Conservation (phyloP, 148 eudicot species). For the Rhododendron mucronatum region DNA sequence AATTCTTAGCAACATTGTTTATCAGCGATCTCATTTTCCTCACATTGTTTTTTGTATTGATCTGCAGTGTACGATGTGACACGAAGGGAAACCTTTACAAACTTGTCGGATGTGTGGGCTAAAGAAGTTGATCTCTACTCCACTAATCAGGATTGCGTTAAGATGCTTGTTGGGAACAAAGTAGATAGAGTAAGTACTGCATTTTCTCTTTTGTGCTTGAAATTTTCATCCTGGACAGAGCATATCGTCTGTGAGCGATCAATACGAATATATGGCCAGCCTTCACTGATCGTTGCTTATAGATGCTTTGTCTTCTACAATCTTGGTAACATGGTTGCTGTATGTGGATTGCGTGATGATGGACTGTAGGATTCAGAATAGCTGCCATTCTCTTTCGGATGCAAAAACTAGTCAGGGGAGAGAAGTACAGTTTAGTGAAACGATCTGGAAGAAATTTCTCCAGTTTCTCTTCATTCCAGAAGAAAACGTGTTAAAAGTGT, state of each 20-base stretch:
- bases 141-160: slow-evolving; percentile 79
- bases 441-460: neutral
- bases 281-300: neutral
- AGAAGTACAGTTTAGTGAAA: neutral
- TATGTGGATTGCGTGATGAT: neutral
- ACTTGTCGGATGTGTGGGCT: slow-evolving; percentile 92
- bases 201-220: slow-evolving; percentile 12
- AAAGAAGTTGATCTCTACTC: slow-evolving; percentile 87
- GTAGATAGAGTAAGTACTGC: slow-evolving; percentile 71
- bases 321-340: neutral
- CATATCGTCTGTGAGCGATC: neutral
- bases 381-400: neutral
- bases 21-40: neutral
- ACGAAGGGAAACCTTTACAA: slow-evolving; percentile 83
- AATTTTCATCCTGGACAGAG: neutral
- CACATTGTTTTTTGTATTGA: slow-evolving; percentile 1
- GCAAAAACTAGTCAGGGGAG: neutral
- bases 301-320: neutral
- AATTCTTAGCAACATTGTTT: neutral
- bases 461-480: neutral
- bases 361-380: neutral
- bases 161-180: slow-evolving; percentile 99
- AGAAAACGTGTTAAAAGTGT: neutral
- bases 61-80: slow-evolving; percentile 88
- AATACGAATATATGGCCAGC: neutral